These are phyloP conservation scores for Mortierella sp. DNA, from an alignment of 371 early-diverging fungal species.

Conservation along the genomic window DNA sequence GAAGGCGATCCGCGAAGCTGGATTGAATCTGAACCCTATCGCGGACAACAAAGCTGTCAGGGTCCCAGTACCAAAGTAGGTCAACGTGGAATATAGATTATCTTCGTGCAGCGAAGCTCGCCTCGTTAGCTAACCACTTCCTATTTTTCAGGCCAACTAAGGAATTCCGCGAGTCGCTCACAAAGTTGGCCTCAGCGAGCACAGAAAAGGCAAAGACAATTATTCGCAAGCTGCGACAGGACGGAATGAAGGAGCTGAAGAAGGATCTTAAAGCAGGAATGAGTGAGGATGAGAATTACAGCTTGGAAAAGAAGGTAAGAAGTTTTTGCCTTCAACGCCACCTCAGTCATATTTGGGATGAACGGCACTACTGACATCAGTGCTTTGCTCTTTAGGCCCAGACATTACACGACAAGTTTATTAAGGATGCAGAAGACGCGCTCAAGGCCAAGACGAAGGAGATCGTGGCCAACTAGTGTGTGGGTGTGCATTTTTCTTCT, in stretches of 20 bases:
- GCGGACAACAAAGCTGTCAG: conserved; percentile 75
- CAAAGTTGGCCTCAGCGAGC: conserved; percentile 71
- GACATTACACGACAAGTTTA: conserved; percentile 75
- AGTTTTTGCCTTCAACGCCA: neutral
- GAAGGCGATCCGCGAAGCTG: conserved; percentile 85
- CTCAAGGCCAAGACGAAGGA: conserved; percentile 81
- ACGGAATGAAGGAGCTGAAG: conserved; percentile 82
- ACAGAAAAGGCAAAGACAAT: conserved; percentile 80
- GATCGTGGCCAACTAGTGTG: conserved; percentile 59
- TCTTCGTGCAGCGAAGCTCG: no score
- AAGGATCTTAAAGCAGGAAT: conserved; percentile 67
- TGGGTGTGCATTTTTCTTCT: conserved; percentile 6
- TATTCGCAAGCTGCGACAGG: conserved; percentile 76
- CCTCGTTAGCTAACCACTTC: neutral
- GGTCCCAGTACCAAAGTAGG: conserved; percentile 91
- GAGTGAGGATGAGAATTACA: conserved; percentile 70
- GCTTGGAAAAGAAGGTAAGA: conserved; percentile 71
- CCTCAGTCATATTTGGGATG: neutral
- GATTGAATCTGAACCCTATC: conserved; percentile 85
- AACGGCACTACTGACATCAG: neutral
- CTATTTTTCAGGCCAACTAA: conserved; percentile 70
- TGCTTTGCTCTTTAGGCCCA: conserved; percentile 65
- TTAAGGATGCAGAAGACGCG: conserved; percentile 75
- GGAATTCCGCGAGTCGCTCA: conserved; percentile 80
- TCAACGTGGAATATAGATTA: neutral